These are phyloP conservation scores for Thraustochytrium sp. DNA, from an alignment of 352 stramenopile species.

Conservation along the genomic window DNA sequence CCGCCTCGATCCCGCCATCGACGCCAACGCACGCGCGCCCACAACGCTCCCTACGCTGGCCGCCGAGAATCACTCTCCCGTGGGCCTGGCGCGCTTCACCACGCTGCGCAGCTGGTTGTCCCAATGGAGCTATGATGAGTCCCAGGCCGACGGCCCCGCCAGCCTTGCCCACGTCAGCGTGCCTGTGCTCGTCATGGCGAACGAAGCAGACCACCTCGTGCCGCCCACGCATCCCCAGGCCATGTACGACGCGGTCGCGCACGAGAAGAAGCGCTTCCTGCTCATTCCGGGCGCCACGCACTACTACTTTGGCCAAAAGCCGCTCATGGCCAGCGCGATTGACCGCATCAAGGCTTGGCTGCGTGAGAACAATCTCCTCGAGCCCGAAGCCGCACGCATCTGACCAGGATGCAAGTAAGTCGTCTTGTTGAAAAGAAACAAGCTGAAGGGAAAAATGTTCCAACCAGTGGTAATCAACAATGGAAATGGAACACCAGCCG, in stretches of 20 bases:
- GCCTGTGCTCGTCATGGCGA: conserved; percentile 38
- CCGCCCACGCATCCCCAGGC: neutral
- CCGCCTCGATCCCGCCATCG: conserved; percentile 2
- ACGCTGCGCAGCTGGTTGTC: conserved; percentile 34
- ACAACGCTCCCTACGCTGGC: neutral
- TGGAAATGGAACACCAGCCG: no score
- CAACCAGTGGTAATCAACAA: no score
- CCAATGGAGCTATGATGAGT: conserved; percentile 42
- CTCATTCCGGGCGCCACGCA: conserved; percentile 29
- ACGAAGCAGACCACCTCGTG: conserved; percentile 37
- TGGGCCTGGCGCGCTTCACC: conserved; percentile 41
- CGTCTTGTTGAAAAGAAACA: no score
- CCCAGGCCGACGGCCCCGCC: conserved; percentile 21
- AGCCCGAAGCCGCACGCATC: neutral
- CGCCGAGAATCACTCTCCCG: conserved; percentile 41
- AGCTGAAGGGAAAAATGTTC: no score
- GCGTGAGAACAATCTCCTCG: neutral
- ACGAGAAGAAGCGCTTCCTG: conserved; percentile 28
- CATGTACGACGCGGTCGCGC: conserved; percentile 30
- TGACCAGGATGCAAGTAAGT: no score
- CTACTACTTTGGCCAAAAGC: conserved; percentile 46
- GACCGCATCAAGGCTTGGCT: neutral
- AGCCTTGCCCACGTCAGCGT: neutral
- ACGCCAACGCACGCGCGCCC: conserved; percentile 10
- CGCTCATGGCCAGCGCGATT: conserved; percentile 14